A percentile compares a stretch with the other conserved stretches of the same genome.
phyloP scores from a whole-genome alignment of 352 stramenopile species.

The Globisporangium cylindrosporum region DNA sequence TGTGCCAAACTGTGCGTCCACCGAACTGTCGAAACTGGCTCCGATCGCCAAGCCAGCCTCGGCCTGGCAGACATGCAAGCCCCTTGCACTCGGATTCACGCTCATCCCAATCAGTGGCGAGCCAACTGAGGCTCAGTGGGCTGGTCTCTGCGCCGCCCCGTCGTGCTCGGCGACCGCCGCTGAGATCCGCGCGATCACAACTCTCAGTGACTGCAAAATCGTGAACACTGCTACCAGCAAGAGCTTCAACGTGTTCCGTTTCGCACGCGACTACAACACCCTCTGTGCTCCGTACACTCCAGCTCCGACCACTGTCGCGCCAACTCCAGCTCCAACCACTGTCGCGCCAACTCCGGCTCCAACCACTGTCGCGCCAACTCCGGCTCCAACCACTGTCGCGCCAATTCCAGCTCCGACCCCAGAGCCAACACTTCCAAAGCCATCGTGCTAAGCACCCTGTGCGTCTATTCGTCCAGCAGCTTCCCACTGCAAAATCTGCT shows the following conservation, averaged over 20 bases:
- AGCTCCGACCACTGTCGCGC: background rate
- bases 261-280: background rate
- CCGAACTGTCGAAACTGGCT: background rate
- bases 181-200: background rate
- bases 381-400: no score
- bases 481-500: background rate
- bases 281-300: background rate
- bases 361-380: no score
- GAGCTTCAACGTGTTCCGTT: conserved; percentile 4
- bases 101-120: conserved; percentile 2
- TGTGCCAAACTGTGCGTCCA: background rate
- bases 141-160: background rate
- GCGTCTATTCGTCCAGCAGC: background rate
- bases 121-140: background rate
- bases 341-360: no score
- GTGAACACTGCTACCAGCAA: background rate
- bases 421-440: background rate
- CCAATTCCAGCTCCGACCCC: background rate
- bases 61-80: background rate
- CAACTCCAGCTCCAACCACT: no score
- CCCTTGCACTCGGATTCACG: background rate
- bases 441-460: conserved; percentile 1
- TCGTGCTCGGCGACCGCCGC: background rate
- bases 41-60: background rate
- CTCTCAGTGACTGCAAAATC: conserved; percentile 2